phyloP scores from a whole-genome alignment of 2,329 filamentous ascomycete genomes.

The Keithomyces neogunnii region DNA sequence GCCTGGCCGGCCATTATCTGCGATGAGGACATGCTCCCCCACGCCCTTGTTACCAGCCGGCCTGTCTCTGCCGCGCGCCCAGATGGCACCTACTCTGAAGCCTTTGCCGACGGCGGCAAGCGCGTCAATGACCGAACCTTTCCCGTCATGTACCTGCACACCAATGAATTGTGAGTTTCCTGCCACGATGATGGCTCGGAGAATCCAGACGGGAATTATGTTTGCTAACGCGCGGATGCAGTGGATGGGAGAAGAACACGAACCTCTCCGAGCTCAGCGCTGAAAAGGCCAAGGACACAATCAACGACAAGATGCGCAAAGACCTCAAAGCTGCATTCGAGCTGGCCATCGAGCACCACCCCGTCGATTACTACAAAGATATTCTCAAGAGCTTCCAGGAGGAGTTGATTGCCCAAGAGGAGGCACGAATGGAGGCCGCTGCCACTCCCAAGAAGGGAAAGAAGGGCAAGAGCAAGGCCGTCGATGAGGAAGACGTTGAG shows the following conservation, averaged over 20 bases:
- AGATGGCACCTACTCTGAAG: conserved; percentile 81
- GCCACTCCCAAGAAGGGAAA: conserved; percentile 32
- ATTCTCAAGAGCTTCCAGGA: conserved; percentile 65
- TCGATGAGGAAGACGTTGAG: conserved; percentile 49
- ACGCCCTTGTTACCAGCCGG: conserved; percentile 64
- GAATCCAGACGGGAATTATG: not conserved
- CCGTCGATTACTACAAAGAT: conserved; percentile 75
- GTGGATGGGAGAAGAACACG: conserved; percentile 85
- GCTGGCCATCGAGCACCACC: conserved; percentile 69
- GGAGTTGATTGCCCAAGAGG: conserved; percentile 49
- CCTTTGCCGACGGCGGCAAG: conserved; percentile 82
- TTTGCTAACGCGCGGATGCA: conserved; percentile 26
- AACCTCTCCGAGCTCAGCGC: conserved; percentile 71
- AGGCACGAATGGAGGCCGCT: conserved; percentile 34
- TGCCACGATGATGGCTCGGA: not conserved
- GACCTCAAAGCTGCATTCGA: conserved; percentile 69
- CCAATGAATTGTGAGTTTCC: conserved; percentile 88
- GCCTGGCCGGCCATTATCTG: conserved; percentile 92
- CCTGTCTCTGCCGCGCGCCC: conserved; percentile 74
- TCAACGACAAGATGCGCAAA: conserved; percentile 74
- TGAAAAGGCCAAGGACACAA: conserved; percentile 57
- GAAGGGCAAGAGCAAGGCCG: conserved; percentile 41
- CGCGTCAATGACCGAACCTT: conserved; percentile 78
- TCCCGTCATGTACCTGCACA: conserved; percentile 88
- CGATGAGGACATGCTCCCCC: conserved; percentile 88